Evolutionary conservation across 495 filamentous ascomycete species (phyloP).

Genomic region (Hyaloscypha hepaticicola): DNA sequence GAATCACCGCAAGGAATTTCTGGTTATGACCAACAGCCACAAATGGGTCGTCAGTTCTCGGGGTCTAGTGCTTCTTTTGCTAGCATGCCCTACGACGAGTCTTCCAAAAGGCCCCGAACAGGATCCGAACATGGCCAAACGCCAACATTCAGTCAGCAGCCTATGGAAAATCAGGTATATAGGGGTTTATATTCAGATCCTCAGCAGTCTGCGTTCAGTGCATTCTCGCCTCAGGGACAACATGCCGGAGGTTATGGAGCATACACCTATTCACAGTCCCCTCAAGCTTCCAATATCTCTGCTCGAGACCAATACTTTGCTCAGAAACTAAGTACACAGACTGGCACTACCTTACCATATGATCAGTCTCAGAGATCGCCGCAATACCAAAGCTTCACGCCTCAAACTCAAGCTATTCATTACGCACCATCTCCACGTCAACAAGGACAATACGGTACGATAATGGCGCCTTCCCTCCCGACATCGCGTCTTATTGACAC

Average conservation of each 20-base stretch:
- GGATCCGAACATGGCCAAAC: slow-evolving; percentile 19
- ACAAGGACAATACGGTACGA: background rate
- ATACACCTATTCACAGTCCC: slow-evolving; percentile 11
- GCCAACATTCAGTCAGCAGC: slow-evolving; percentile 9
- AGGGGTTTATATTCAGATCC: slow-evolving; percentile 13
- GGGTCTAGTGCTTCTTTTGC: slow-evolving; percentile 11
- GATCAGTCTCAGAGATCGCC: slow-evolving; percentile 23
- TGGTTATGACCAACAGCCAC: slow-evolving; percentile 9
- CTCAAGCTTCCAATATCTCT: background rate
- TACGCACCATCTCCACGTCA: slow-evolving; percentile 13
- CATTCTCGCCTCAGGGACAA: background rate
- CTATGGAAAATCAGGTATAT: slow-evolving; percentile 7
- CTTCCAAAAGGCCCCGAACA: slow-evolving; percentile 19
- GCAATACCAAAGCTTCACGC: slow-evolving; percentile 11
- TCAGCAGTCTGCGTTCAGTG: background rate
- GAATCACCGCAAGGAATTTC: background rate
- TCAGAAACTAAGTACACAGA: slow-evolving; percentile 7
- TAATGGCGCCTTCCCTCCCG: slow-evolving; percentile 5
- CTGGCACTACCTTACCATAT: slow-evolving; percentile 7
- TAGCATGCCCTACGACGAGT: slow-evolving; percentile 10
- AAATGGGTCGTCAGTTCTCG: slow-evolving; percentile 10
- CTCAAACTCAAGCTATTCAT: slow-evolving; percentile 14
- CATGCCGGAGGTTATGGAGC: background rate
- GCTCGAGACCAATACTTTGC: slow-evolving; percentile 22
- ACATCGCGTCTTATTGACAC: slow-evolving; percentile 9